Evolutionary conservation across 148 eudicot genomes (phyloP), one percentile per base, ranked within the genome.

Genomic region (Mesembryanthemum crystallinum): DNA sequence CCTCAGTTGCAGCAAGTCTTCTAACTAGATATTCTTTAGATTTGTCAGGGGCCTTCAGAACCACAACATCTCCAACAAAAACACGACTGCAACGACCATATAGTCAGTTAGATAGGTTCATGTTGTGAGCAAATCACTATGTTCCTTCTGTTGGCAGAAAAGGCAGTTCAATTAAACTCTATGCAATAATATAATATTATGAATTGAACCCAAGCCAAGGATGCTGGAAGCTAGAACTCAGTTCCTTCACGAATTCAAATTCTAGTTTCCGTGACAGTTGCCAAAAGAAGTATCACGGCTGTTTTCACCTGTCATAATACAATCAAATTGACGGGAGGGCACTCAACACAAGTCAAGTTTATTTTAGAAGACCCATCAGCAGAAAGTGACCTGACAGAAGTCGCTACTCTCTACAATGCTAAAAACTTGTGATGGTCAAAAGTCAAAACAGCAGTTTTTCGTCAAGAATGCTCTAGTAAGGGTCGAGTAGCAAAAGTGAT

Each of bases 1-100:
- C 98, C 83, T 92, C 94, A 51, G 81, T 67, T 17, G 98, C 98
- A 83, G 96, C 96, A 73, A 95, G 78, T 85, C 98, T 95, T 77
- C 98, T 81, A 63, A 95, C 96, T 51, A 95, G 79, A 74, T 73
- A 85, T 66, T 89, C 81, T 20, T 86, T 82, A 25, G 85, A 69
- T 32, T 86, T 82, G 59, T 74, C 86, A 69, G 97, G 98, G 84
- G 92, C 92, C 87, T 92, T 95, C 71, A 95, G 42, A 74, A 95
- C 90, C 74, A 94, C 96, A 21, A 95, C 89, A 81, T 95, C 98
- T 82, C 96, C 97, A 83, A 92, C 85, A 82, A 82, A 87, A 55
- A 90, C 91, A 60, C 81, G 84, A 64, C 98, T 95, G 88, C 63
- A 80, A 85, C 18, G 32, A 35, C 65, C 80, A 83, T 73, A 60